phyloP scores from a whole-genome alignment of 2,329 filamentous ascomycete species.

The Colletotrichum euphorbiae region DNA sequence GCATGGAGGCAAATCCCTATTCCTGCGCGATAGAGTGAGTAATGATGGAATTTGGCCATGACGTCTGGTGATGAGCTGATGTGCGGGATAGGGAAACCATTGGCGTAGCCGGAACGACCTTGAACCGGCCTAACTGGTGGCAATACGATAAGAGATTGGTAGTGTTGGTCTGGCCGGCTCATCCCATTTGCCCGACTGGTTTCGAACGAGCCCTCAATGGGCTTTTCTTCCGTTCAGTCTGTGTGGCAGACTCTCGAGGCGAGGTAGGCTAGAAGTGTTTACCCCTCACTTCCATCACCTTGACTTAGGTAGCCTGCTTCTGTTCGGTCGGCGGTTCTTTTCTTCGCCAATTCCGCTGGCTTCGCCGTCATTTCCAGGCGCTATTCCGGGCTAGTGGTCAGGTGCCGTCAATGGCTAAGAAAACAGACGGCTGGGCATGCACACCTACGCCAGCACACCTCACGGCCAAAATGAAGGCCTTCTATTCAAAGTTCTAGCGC shows the following conservation, averaged over 20 bases:
- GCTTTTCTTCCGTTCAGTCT: neutral
- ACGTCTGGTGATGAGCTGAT: conserved; percentile 15
- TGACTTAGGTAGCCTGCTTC: too few species aligned
- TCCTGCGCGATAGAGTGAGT: conserved; percentile 2
- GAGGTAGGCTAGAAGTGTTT: conserved; percentile 1
- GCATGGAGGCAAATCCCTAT: neutral
- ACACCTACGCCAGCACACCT: conserved; percentile 10
- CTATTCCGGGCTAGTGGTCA: conserved; percentile 8
- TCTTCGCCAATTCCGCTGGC: neutral
- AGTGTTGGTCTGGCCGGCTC: conserved; percentile 10
- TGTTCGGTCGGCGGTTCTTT: neutral
- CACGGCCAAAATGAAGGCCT: conserved; percentile 6
- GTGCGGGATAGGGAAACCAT: neutral
- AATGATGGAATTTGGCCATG: conserved; percentile 9
- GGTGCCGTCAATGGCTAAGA: conserved; percentile 4
- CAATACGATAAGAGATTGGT: conserved; percentile 17
- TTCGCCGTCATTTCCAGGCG: neutral
- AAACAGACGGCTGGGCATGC: conserved; percentile 16
- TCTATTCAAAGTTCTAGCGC: conserved; percentile 33
- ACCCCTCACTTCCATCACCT: neutral
- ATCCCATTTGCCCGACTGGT: conserved; percentile 25
- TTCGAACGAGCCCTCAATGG: conserved; percentile 31
- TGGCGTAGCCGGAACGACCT: conserved; percentile 8
- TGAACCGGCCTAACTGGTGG: conserved; percentile 21
- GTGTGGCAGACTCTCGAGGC: conserved; percentile 1